Base-by-base conservation (phyloP, 176 grass and related monocot genomes). In the Oryza coarctata region DNA sequence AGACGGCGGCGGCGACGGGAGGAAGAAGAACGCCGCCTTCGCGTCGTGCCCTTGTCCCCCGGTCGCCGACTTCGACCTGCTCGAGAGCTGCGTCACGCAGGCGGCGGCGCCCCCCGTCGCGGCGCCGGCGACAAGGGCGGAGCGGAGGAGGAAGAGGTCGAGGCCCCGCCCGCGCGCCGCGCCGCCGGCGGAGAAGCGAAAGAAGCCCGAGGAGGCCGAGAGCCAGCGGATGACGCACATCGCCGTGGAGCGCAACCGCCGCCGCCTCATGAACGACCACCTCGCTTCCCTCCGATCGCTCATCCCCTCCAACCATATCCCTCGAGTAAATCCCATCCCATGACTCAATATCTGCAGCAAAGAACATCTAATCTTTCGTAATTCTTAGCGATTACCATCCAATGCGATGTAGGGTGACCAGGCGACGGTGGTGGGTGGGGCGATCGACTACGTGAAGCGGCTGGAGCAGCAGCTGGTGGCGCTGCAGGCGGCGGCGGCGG, bases 191-290 rank as follows among this genome's bases (percentile, higher is more conserved):
- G 79, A 77, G 81, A 77, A 91, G 65, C 70, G 87, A 17, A 95
- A 90, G 89, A 95, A 91, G 80, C 73, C 87, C 1, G 87, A 88
- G 90, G 92, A 94, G 86, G 85, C 87, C 26, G 97, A 99, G 91
- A 93, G 63, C 83, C 97, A 99, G 82, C 89, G 97, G 75, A 95
- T 93, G 86, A 90, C 97, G 5, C 97, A 99, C 87, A 99, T 99
- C 77, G 90, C 88, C 29, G 91, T 99, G 1, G 97, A 99, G 85
- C 93, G 97, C 64, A 99, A 99, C 89, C 97, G 97, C 5, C 90
- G 97, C 15, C 93, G 91, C 32, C 93, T 99, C 65, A 99, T 99
- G 97, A 99, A 99, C 49, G 93, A 94, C 67, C 91, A 99, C 74
- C 93, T 99, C 60, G 87, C 91, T 29, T 81, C 87, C 30, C 93